Evolutionary conservation across 179 eudicot genomes (phyloP), one percentile per base, ranked within the genome.

Genomic region (Silene noctiflora): DNA sequence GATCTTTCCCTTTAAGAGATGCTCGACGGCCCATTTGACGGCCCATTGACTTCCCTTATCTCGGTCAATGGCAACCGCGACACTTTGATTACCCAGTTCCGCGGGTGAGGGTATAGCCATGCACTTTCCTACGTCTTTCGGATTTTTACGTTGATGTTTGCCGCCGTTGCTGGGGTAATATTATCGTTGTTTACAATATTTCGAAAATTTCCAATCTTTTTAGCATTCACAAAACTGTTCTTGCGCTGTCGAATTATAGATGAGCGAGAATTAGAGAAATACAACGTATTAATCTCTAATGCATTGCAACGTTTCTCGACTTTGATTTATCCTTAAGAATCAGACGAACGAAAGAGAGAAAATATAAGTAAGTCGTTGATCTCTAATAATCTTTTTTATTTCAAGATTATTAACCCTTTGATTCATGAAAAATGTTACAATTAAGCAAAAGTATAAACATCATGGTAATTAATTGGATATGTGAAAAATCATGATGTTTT

Each of bases 1-100:
- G 8, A 62, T 31, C 5, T 78, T 79, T 44, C 80, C 86, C 77
- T 75, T 75, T 63, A 72, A 22, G 25, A 87, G 78, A 69, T 88
- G 81, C 6, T 90, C 93, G 53, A 87, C 74, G 10, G 91, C 88
- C 97, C 98, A 93, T 82, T 80, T 81, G n/a, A 91, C 85, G 39
- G 98, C 97, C 17, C 61, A 76, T 64, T 86, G 89, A 78, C 95
- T 90, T 67, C 85, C 85, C 86, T 85, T 93, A 77, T 90, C 93
- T 60, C 76, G 88, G 56, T 91, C 98, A 24, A 93, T 86, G 1
- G 86, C 97, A 14, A 93, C 72, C 0, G 81, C 89, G 0, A 84
- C 51, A 6, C 78, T 61, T 20, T 79, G 72, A 20, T 77, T 67
- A 16, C 75, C 78, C 27, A 69, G 39, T 58, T 58, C 79, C 0